Evolutionary conservation across 2,329 filamentous ascomycete genomes (phyloP), one percentile per base, ranked within the genome.

Genomic region (Fusarium sp.): DNA sequence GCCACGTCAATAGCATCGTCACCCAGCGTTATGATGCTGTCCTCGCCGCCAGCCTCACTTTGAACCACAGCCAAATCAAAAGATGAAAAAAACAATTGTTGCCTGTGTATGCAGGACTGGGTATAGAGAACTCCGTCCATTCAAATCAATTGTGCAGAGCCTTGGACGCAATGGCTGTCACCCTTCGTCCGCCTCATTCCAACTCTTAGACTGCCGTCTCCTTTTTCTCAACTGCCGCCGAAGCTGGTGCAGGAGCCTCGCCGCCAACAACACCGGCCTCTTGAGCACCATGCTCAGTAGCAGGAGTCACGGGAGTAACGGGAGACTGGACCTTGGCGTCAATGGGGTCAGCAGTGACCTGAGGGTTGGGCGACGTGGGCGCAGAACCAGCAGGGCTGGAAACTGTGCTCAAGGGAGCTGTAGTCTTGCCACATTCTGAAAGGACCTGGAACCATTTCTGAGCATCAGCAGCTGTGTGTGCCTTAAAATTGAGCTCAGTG

Each of bases 401-500:
- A 60, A 55, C 71, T 68, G 45, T 55, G 52, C 77, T 78, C 45
- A 77, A 54, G 35, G 76, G 66, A 32, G 81, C 83, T 2, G 83
- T 83, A 9, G 85, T 82, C 54, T 89, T 90, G 32, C 89, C 88
- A 12, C 89, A 87, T 62, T 85, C 81, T 48, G 85, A 83, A 76
- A 98, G 92, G 71, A 93, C 84, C 37, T 91, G 88, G 81, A 90
- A 94, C 95, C 95, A 98, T 80, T 93, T 92, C 81, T 92, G 85
- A 1, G 95, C 94, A 71, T 97, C 94, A 32, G 88, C 85, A 5
- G 93, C 81, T 2, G 92, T 94, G 81, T 94, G 92, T 0, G 95
- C 94, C 84, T 97, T 97, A 89, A 98, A 98, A 33, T 87, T 84
- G 40, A 97, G 86, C 81, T 98, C 95, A 42, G 93, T 90, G 30